Conservation (phyloP, 1,284 basidiomycete genomes). For the Heliocybe sulcata region DNA sequence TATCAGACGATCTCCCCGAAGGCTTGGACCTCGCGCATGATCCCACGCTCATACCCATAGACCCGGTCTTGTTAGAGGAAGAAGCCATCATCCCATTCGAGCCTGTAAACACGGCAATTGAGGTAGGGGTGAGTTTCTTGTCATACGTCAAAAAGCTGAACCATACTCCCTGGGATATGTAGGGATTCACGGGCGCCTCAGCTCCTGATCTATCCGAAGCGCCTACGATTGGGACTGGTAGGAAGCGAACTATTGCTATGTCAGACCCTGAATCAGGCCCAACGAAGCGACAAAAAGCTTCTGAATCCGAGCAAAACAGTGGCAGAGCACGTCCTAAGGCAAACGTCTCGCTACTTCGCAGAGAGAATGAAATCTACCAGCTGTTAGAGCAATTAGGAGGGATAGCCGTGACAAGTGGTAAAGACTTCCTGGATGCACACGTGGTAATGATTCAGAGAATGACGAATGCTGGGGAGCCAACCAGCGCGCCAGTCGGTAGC, state of each 20-base stretch:
- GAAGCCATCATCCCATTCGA: background rate
- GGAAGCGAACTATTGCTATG: background rate
- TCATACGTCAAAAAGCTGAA: background rate
- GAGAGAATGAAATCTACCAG: constrained; percentile 68
- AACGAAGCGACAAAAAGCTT: background rate
- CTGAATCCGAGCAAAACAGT: background rate
- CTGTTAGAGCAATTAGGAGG: constrained; percentile 58
- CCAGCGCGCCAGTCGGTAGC: constrained; percentile 60
- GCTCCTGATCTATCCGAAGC: background rate
- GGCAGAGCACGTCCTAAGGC: constrained; percentile 28
- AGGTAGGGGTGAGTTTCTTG: background rate
- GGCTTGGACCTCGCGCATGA: background rate
- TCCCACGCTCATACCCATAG: constrained; percentile 9
- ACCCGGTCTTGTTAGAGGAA: constrained; percentile 12
- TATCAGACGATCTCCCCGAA: background rate
- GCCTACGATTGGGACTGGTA: background rate
- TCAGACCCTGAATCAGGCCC: background rate
- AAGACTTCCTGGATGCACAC: constrained; percentile 62
- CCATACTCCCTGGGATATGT: background rate
- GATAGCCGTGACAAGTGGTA: constrained; percentile 55
- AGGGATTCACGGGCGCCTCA: background rate
- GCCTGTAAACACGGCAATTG: too few species aligned
- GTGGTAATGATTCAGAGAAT: constrained; percentile 48
- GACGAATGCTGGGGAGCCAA: constrained; percentile 48
- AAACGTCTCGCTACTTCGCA: constrained; percentile 67